Evolutionary conservation across 1,284 basidiomycete species (phyloP).

Genomic region (Cryptococcus jaspeensis): DNA sequence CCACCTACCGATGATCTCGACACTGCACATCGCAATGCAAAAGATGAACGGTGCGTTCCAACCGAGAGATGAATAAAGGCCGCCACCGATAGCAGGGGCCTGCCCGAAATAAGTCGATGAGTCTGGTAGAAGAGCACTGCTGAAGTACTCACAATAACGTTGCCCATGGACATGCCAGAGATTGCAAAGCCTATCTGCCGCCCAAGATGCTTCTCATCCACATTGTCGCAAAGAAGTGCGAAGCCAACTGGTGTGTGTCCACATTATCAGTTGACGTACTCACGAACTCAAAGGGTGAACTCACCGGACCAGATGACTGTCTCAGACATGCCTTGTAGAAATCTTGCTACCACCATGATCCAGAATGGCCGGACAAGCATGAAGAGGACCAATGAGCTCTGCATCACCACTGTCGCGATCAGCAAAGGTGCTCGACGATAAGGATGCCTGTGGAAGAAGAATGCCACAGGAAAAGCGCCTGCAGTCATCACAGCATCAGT

Average conservation of each 20-base stretch:
- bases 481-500: too few relatives aligned
- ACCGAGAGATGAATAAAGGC: slow-evolving; percentile 56
- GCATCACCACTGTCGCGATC: not conserved
- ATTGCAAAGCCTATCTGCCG: slow-evolving; percentile 71
- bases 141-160: slow-evolving; percentile 53
- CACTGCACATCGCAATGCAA: slow-evolving; percentile 59
- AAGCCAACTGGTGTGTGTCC: slow-evolving; percentile 12
- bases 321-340: not conserved
- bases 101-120: not conserved
- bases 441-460: not conserved
- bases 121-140: too few relatives aligned
- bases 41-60: slow-evolving; percentile 74
- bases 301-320: slow-evolving; percentile 3
- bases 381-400: not conserved
- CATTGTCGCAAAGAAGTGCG: slow-evolving; percentile 60
- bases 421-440: not conserved
- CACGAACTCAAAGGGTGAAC: too few relatives aligned
- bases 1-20: slow-evolving; percentile 62
- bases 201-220: slow-evolving; percentile 61
- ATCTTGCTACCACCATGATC: not conserved
- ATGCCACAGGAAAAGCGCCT: not conserved
- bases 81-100: slow-evolving; percentile 66
- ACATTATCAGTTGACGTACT: too few relatives aligned
- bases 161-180: slow-evolving; percentile 65
- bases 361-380: not conserved